Evolutionary conservation across 148 eudicot genomes (phyloP).

Genomic region (Rhododendron vialii): DNA sequence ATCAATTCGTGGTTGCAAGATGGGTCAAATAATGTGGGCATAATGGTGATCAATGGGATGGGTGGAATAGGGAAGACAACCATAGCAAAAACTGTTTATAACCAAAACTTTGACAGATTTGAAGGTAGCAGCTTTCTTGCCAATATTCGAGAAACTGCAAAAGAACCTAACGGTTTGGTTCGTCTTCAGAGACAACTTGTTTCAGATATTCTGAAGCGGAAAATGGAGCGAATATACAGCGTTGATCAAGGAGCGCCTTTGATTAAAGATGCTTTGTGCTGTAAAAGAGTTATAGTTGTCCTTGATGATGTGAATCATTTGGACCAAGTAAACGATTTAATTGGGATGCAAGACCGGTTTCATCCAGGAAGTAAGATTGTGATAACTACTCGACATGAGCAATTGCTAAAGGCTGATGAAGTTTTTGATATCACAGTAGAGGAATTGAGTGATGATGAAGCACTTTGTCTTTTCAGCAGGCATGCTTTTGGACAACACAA

Average conservation of each 20-base stretch:
- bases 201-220: constrained; percentile 7
- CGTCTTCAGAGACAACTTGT: constrained; percentile 1
- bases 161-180: constrained; percentile 3
- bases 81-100: constrained; percentile 5
- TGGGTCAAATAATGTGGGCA: neutral
- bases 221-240: neutral
- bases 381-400: constrained; percentile 10
- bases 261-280: constrained; percentile 1
- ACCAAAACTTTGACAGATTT: constrained; percentile 7
- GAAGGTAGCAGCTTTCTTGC: constrained; percentile 11
- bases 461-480: constrained; percentile 11
- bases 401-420: constrained; percentile 7
- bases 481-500: constrained; percentile 5
- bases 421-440: neutral
- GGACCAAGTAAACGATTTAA: neutral
- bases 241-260: constrained; percentile 6
- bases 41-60: constrained; percentile 10
- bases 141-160: constrained; percentile 4
- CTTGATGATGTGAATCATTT: constrained; percentile 11
- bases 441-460: neutral
- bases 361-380: constrained; percentile 10
- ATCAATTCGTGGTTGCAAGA: constrained; percentile 7
- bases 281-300: constrained; percentile 12
- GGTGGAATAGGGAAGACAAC: constrained; percentile 18
- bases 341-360: constrained; percentile 3